A percentile compares a stretch with the other conserved stretches of the same genome.
Evolutionary conservation across 805 yeast species (phyloP).

Genomic region (Ogataea parapolymorpha): DNA sequence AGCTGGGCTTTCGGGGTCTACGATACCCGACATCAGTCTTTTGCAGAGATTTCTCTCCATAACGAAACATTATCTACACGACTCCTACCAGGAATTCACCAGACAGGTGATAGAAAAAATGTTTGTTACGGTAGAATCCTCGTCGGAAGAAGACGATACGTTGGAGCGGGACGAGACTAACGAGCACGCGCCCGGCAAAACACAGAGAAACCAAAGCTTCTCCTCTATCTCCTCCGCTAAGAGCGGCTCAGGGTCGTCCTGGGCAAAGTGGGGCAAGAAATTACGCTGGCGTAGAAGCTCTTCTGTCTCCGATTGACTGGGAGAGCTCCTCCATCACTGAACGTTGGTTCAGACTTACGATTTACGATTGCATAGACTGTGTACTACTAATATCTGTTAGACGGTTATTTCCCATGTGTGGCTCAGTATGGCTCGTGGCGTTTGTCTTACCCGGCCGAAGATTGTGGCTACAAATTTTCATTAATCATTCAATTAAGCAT

Average conservation of each 20-base stretch:
- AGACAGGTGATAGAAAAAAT: conserved; percentile 11
- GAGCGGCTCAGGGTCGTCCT: conserved; percentile 5
- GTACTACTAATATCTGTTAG: not conserved
- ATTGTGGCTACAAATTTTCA: conserved; percentile 3
- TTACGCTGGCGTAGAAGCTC: conserved; percentile 8
- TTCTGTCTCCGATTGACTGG: conserved; percentile 3
- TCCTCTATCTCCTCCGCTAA: conserved; percentile 8
- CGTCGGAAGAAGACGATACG: conserved; percentile 12
- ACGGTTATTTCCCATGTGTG: not conserved
- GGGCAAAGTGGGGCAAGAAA: conserved; percentile 9
- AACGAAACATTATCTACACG: conserved; percentile 27
- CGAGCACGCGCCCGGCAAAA: conserved; percentile 6
- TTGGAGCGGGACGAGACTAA: conserved; percentile 1
- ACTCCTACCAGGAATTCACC: conserved; percentile 31
- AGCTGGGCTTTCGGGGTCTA: conserved; percentile 9
- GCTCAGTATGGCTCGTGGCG: not conserved
- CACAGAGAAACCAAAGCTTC: conserved; percentile 11
- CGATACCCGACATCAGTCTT: conserved; percentile 20
- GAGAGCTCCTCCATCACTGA: not conserved
- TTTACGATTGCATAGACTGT: conserved; percentile 4
- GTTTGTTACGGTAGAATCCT: conserved; percentile 12
- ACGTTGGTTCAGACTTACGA: not conserved
- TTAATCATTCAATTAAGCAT: not conserved
- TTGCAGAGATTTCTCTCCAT: conserved; percentile 22
- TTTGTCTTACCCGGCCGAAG: conserved; percentile 5